These are phyloP conservation scores for Sporothrix protearum DNA, from an alignment of 2,329 filamentous ascomycete genomes.

Conservation along the genomic window DNA sequence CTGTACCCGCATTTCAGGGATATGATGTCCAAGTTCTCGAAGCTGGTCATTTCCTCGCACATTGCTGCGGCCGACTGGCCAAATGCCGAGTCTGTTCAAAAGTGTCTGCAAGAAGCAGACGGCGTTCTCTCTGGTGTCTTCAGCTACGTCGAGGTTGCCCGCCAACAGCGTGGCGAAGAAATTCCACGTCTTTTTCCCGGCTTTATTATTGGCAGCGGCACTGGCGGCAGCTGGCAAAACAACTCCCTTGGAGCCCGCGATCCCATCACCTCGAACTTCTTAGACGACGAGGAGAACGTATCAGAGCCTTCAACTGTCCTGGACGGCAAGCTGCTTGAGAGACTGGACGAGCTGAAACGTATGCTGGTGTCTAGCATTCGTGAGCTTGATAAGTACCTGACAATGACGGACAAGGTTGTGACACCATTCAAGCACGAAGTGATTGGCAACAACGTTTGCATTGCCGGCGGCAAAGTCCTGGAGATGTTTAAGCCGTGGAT, in stretches of 20 bases:
- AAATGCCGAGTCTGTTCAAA: constrained; percentile 86
- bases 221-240: constrained; percentile 84
- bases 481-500: constrained; percentile 91
- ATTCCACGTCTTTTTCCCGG: constrained; percentile 91
- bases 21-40: constrained; percentile 99
- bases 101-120: constrained; percentile 96
- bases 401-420: constrained; percentile 75
- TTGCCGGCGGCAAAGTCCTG: constrained; percentile 71
- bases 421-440: constrained; percentile 73
- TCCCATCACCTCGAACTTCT: constrained; percentile 74
- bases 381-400: constrained; percentile 79
- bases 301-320: constrained; percentile 70
- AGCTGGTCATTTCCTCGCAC: constrained; percentile 94
- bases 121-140: constrained; percentile 91
- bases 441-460: constrained; percentile 78
- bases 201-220: constrained; percentile 80
- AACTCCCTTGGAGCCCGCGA: constrained; percentile 64
- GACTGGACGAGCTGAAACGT: constrained; percentile 80
- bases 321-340: constrained; percentile 73
- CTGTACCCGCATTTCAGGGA: constrained; percentile 96
- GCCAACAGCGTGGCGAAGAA: constrained; percentile 87
- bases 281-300: constrained; percentile 73
- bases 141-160: constrained; percentile 92
- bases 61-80: constrained; percentile 96
- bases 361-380: constrained; percentile 82